Evolutionary conservation across 2,329 filamentous ascomycete genomes (phyloP).

Genomic region (Chaetothyriales sp.): DNA sequence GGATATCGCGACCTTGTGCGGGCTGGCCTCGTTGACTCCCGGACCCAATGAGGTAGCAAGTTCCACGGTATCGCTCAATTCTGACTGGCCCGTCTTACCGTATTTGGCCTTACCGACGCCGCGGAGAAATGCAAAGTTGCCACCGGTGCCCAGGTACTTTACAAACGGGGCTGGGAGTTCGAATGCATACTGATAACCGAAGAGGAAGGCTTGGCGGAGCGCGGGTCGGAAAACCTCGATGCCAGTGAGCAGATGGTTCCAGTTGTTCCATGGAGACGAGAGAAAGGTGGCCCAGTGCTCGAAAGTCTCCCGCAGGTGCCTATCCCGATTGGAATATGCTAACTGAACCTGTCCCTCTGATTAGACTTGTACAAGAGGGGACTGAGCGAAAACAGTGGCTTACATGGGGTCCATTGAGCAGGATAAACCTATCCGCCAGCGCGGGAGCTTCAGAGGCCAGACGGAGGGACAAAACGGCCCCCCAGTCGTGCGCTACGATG

Average conservation of each 20-base stretch:
- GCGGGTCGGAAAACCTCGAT: conserved; percentile 32
- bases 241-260: conserved; percentile 31
- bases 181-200: conserved; percentile 42
- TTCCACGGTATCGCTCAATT: conserved; percentile 28
- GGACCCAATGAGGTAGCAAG: conserved; percentile 40
- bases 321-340: conserved; percentile 27
- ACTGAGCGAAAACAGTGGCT: conserved; percentile 14
- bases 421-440: conserved; percentile 40
- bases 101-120: conserved; percentile 26
- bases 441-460: conserved; percentile 44
- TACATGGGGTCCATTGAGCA: conserved; percentile 40
- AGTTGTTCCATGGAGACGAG: conserved; percentile 29
- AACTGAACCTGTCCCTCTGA: conserved; percentile 25
- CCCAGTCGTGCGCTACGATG: conserved; percentile 42
- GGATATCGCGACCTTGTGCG: conserved; percentile 14
- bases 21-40: conserved; percentile 29
- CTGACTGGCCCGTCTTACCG: conserved; percentile 20
- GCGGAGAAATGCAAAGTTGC: conserved; percentile 35
- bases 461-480: conserved; percentile 36
- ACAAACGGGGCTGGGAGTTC: conserved; percentile 34
- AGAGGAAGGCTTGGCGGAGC: conserved; percentile 32
- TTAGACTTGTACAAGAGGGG: neutral
- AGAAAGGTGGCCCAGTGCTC: conserved; percentile 38
- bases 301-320: conserved; percentile 27
- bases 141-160: conserved; percentile 31